Base-by-base conservation (phyloP, 2,329 filamentous ascomycete species). In the Torrubiella hemipterigena region DNA sequence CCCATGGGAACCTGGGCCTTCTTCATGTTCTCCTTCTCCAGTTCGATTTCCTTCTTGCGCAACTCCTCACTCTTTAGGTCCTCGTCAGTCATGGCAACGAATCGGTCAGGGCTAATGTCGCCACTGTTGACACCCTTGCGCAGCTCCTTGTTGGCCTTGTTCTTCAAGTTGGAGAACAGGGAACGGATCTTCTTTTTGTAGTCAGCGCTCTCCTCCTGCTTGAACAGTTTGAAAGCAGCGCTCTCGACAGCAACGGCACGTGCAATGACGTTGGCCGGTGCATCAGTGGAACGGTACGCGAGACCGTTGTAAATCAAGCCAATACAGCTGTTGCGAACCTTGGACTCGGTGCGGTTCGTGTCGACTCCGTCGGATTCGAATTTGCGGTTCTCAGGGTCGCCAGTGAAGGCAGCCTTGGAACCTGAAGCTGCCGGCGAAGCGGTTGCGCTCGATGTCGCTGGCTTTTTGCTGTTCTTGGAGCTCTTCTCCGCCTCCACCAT, bases 251-350 rank as follows among this genome's bases (percentile, higher is more conserved):
- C 85, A 39, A 93, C 72, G 26, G 80, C 74, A 42, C 74, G 74
- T 40, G 77, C 71, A 37, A 95, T 64, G 26, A 96, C 73, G 14
- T 73, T 65, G 32, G 77, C 76, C 17, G 83, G 52, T 17, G 81
- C 73, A 54, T 81, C 80, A 35, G 75, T 71, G 28, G 81, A 86
- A 40, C 71, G 69, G 51, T 64, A 79, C 6, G 73, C 71, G 13
- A 98, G 68, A 12, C 87, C 91, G 47, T 98, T 91, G 63, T 96
- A 98, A 55, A 98, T 73, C 26, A 98, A 70, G 30, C 85, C 86
- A 39, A 95, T 77, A 54, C 83, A 93, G 49, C 76, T 80, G 61
- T 96, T 83, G 36, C 91, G 81, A 14, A 72, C 70, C 35, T 67
- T 61, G 37, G 80, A 77, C 29, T 76, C 76, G 12, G 86, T 95